Evolutionary conservation across 225 moss, liverwort and hornwort genomes (phyloP).

Genomic region (Antitrichia curtipendula): DNA sequence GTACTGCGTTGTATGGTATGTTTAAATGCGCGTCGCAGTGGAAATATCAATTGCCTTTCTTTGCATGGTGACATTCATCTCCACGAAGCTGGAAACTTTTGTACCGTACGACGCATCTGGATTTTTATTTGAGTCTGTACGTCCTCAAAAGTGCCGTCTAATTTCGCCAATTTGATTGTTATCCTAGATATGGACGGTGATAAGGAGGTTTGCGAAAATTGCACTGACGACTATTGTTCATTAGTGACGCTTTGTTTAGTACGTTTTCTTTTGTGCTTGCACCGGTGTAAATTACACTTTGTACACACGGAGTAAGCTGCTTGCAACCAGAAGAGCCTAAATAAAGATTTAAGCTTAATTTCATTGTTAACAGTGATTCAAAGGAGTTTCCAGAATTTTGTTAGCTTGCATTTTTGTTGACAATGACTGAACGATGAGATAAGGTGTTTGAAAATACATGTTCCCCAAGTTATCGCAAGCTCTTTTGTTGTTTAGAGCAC

Average conservation of each 20-base stretch:
- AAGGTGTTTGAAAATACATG: not conserved
- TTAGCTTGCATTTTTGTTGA: not conserved
- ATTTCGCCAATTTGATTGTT: not conserved
- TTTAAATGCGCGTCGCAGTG: too few relatives aligned
- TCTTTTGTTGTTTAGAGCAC: not conserved
- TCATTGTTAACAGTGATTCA: not conserved
- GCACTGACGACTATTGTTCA: not conserved
- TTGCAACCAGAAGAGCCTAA: fast-evolving
- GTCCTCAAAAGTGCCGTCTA: not conserved
- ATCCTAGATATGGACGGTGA: too few relatives aligned
- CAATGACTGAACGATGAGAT: too few relatives aligned
- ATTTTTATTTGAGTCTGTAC: not conserved
- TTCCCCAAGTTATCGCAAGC: fast-evolving
- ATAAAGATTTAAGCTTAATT: not conserved
- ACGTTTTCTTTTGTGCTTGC: too few relatives aligned
- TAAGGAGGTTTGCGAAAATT: too few relatives aligned
- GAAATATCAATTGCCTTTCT: too few relatives aligned
- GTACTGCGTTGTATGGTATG: fast-evolving
- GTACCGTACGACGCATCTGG: not conserved
- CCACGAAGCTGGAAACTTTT: not conserved
- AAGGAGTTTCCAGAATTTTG: not conserved
- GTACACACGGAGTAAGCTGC: not conserved
- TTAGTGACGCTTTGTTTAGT: fast-evolving
- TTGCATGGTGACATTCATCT: too few relatives aligned
- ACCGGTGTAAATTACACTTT: too few relatives aligned